Conservation (phyloP, 1,139 yeast species). For the Dujonia santamariae region DNA sequence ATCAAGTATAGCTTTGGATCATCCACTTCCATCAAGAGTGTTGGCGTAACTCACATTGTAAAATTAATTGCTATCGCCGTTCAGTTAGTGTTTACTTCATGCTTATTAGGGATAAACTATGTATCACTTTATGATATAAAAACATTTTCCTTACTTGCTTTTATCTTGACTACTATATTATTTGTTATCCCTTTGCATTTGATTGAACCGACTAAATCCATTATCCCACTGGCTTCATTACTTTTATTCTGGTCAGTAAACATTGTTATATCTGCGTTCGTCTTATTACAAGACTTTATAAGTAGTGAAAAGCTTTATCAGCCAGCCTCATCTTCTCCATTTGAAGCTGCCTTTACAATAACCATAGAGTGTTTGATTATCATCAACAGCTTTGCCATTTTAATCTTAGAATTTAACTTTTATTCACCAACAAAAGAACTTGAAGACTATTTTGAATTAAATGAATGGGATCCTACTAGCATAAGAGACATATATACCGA, state of each 20-base stretch:
- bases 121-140: constrained; percentile 9
- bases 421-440: constrained; percentile 48
- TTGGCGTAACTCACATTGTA: constrained; percentile 24
- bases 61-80: constrained; percentile 22
- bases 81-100: constrained; percentile 18
- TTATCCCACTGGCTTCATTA: constrained; percentile 26
- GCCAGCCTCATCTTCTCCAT: not conserved
- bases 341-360: constrained; percentile 5
- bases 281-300: constrained; percentile 27
- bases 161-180: constrained; percentile 13
- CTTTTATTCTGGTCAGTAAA: constrained; percentile 31
- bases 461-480: constrained; percentile 26
- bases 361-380: constrained; percentile 18
- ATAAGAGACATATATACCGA: constrained; percentile 23
- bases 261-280: constrained; percentile 7
- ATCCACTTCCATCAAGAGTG: constrained; percentile 22
- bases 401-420: constrained; percentile 29
- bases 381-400: constrained; percentile 30
- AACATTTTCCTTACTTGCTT: constrained; percentile 9
- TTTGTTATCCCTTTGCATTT: constrained; percentile 27
- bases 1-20: constrained; percentile 32
- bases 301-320: constrained; percentile 25
- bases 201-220: constrained; percentile 27
- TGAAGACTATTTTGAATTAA: constrained; percentile 31
- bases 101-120: constrained; percentile 16